Base-by-base conservation (phyloP, 176 grass and related monocot species). In the Ampelocalamus luodianensis region DNA sequence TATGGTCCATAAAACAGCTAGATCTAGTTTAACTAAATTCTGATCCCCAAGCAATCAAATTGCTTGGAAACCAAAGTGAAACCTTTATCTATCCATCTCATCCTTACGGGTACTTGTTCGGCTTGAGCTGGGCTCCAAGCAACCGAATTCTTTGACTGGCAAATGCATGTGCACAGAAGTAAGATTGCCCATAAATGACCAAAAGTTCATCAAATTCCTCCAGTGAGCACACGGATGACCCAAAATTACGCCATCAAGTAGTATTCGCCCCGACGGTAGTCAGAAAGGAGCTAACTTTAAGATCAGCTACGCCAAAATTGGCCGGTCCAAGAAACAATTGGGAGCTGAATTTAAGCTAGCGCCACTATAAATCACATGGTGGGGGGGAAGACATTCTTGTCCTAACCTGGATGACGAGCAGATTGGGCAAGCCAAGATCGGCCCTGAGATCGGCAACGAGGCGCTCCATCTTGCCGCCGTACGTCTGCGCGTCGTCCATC, bases 351-450 rank as follows among this genome's bases (percentile, higher is more conserved):
- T 67, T 0, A 14, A 74, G 75, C 50, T 61, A 63, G 38, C 46
- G 48, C 68, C 27, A 80, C 4, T 16, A 62, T 0, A 40, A 59
- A 74, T 5, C 67, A 53, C 73, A 79, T 71, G 73, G 68, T 11
- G 55, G 68, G 37, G 68, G 37, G 61, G 14, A 14, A 45, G 23
- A 58, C 26, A 17, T 36, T 50, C 0, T 46, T 14, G 12, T 10
- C 46, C 34, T 84, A 45, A 97, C 95, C 92, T 95, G 95, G 61
- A 98, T 95, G 83, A 98, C 54, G 65, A 82, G 95, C 59, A 98
- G 82, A n/a, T 81, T 58, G 37, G 93, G 96, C 70, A 88, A 17
- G 26, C 69, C 79, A 20, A 98, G 87, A 92, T 98, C 96, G 11
- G 72, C 87, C 77, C 96, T 85, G 71, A 98, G 62, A 83, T 98